A percentile compares a stretch with the other conserved stretches of the same genome.
These are phyloP conservation scores for Dichotomopilus funicola DNA, from an alignment of 2,329 filamentous ascomycete genomes.

Conservation along the genomic window DNA sequence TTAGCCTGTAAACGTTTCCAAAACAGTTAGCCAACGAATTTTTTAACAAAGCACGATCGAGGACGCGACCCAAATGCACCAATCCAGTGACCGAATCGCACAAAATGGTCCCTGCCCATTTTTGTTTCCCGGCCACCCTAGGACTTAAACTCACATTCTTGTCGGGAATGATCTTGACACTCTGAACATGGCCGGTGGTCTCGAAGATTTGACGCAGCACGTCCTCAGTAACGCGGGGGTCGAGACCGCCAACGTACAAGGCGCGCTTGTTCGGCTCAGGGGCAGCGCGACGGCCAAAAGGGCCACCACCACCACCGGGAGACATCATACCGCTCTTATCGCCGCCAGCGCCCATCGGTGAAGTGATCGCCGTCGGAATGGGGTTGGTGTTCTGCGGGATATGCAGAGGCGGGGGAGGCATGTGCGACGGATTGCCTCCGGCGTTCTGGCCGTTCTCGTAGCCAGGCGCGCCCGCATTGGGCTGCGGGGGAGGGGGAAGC, in stretches of 20 bases:
- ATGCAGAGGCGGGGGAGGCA: conserved; percentile 85
- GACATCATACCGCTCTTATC: conserved; percentile 67
- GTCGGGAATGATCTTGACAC: conserved; percentile 98
- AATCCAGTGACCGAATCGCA: not conserved
- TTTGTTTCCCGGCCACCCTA: too few relatives aligned
- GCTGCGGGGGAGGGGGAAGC: conserved; percentile 63
- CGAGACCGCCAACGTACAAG: conserved; percentile 89
- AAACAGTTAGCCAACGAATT: conserved; percentile 5
- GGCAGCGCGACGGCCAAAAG: conserved; percentile 80
- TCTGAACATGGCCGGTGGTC: conserved; percentile 95
- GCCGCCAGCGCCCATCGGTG: conserved; percentile 64
- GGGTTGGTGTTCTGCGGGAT: conserved; percentile 96
- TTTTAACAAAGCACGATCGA: not conserved
- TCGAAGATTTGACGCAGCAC: conserved; percentile 97
- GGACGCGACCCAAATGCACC: not conserved
- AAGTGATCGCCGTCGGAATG: conserved; percentile 86
- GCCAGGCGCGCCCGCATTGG: conserved; percentile 64
- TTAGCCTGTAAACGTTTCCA: conserved; percentile 56
- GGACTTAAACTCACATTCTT: conserved; percentile 73
- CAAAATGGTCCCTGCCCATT: not conserved
- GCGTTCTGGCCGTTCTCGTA: conserved; percentile 70
- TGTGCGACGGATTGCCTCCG: conserved; percentile 65
- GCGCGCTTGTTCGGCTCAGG: conserved; percentile 98
- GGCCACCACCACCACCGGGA: conserved; percentile 70
- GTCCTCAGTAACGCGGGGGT: conserved; percentile 92